Evolutionary conservation across 345 rosid species (phyloP).

Genomic region (Psidium friedrichsthalianum): DNA sequence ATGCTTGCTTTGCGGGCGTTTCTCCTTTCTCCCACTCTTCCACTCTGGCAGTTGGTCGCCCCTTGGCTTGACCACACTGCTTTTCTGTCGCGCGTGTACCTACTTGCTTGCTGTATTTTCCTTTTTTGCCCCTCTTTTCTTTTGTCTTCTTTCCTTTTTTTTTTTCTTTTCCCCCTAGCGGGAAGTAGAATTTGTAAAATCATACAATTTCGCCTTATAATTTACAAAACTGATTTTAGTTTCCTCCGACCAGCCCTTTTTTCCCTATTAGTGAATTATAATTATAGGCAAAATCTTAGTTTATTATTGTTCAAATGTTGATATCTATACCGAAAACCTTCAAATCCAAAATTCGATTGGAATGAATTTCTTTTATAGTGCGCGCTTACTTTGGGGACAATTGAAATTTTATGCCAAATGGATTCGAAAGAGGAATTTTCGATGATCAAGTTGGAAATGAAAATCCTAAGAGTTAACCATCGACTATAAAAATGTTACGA

Average conservation of each 20-base stretch:
- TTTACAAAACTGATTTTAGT: background rate
- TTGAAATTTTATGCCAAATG: background rate
- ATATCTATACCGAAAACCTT: background rate
- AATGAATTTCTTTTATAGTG: background rate
- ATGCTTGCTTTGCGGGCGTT: background rate
- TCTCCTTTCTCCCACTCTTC: background rate
- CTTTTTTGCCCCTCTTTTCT: background rate
- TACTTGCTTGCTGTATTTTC: background rate
- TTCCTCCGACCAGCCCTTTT: background rate
- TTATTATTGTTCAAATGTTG: background rate
- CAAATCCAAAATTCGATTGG: background rate
- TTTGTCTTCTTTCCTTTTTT: background rate
- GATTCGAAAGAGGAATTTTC: accelerated
- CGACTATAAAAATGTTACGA: too few relatives aligned
- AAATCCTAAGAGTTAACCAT: background rate
- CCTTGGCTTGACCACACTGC: background rate
- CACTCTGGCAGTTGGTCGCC: background rate
- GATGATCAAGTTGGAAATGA: background rate
- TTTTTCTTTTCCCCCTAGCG: background rate
- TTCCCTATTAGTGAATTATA: background rate
- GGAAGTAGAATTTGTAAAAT: background rate
- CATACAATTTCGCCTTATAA: background rate
- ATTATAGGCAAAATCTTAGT: background rate
- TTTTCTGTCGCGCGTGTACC: background rate
- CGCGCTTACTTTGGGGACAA: background rate